phyloP scores from a whole-genome alignment of 2,329 filamentous ascomycete genomes.

The Fusarium aywerte region DNA sequence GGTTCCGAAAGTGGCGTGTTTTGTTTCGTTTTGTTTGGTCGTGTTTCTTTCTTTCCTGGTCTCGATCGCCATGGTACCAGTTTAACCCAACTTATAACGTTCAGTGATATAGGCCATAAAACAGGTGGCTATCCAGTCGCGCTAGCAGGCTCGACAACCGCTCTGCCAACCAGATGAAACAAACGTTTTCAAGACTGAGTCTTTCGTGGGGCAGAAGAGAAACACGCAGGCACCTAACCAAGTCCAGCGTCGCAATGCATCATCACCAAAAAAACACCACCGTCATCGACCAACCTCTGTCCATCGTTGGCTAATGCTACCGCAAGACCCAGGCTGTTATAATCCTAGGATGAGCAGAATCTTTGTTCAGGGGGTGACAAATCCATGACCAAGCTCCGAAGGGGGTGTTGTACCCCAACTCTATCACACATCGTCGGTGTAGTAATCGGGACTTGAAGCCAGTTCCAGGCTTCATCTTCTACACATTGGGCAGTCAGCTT shows the following conservation, averaged over 20 bases:
- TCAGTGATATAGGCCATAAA: slow-evolving; percentile 45
- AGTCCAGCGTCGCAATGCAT: slow-evolving; percentile 44
- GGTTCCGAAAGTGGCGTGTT: slow-evolving; percentile 37
- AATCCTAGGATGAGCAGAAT: slow-evolving; percentile 30
- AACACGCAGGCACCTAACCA: slow-evolving; percentile 33
- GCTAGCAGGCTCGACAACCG: slow-evolving; percentile 32
- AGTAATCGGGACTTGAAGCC: slow-evolving; percentile 33
- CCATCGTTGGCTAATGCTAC: slow-evolving; percentile 41
- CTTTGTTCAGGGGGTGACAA: slow-evolving; percentile 38
- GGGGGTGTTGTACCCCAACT: slow-evolving; percentile 18
- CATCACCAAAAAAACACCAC: slow-evolving; percentile 30
- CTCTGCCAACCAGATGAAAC: slow-evolving; percentile 45
- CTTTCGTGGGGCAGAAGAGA: slow-evolving; percentile 33
- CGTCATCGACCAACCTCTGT: slow-evolving; percentile 32
- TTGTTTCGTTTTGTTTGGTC: slow-evolving; percentile 39
- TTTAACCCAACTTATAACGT: slow-evolving; percentile 38
- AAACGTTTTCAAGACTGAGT: slow-evolving; percentile 37
- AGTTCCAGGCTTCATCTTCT: slow-evolving; percentile 34
- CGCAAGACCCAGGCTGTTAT: slow-evolving; percentile 33
- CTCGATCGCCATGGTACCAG: slow-evolving; percentile 24
- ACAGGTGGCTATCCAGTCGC: slow-evolving; percentile 42
- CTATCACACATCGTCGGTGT: slow-evolving; percentile 38
- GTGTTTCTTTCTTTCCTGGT: slow-evolving; percentile 31
- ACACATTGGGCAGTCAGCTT: slow-evolving; percentile 39
- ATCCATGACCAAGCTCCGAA: slow-evolving; percentile 42